Base-by-base conservation (phyloP, 805 yeast genomes). In the Saccharomycopsis sp. region DNA sequence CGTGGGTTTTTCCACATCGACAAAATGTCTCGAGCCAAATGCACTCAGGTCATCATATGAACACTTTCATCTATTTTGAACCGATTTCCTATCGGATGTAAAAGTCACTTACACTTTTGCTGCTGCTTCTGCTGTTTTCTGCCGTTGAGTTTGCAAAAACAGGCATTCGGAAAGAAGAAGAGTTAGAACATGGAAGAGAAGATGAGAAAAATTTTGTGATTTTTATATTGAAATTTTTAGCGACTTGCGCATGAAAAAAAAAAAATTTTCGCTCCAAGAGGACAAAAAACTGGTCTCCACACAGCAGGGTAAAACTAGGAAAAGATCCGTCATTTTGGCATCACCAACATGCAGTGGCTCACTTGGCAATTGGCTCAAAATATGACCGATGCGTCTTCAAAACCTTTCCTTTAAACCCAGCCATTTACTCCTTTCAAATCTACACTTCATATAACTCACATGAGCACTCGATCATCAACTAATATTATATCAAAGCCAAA, bases 1-100 rank as follows among this genome's bases (percentile, higher is more conserved):
- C 97, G 85, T 81, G 96, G 83, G 78, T 89, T 88, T 89, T 89
- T 91, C 97, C 97, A 91, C 97, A 91, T 80, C 91, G 91, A 87
- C 91, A 78, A 73, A 77, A 79, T 71, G 87, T 87, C 97, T 90
- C 96, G 97, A 91, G 97, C 97, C 97, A 91, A 91, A 91, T 91
- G 97, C 97, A 89, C 96, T 91, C 97, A 75, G 75, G 85, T 89
- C 96, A 89, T 89, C 96, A 89, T 82, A 62, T 72, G 66, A 29
- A 29, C 37, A 29, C 37, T 29, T 29, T 29, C 12, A 29, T 29
- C 37, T 29, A 29, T 29, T 29, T 29, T 29, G 37, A 29, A 29
- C n/a, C 9, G 37, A 29, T 29, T 7, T 29, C 37, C 5, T 29
- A 29, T 29, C 12, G 37, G 5, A 12, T 44, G 48, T 12, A 16